Conservation (phyloP, 2,329 filamentous ascomycete genomes). For the Clarireedia sp. region DNA sequence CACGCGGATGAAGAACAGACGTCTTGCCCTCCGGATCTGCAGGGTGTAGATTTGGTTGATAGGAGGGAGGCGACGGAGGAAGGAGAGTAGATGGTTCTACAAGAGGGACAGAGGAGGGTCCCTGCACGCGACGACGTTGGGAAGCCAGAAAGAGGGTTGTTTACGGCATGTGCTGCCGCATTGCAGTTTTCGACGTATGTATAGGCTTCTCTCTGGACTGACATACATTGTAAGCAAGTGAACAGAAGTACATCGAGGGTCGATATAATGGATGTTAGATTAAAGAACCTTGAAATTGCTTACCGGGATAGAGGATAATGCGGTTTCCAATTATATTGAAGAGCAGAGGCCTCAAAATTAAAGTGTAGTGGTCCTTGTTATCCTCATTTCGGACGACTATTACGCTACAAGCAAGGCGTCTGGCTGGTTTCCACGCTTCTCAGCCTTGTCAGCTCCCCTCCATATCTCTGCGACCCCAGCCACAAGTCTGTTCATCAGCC, state of each 20-base stretch:
- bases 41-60: conserved; percentile 21
- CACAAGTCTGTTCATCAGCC: not conserved
- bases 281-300: not conserved
- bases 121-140: conserved; percentile 15
- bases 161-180: conserved; percentile 31
- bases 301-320: not conserved
- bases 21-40: conserved; percentile 20
- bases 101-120: conserved; percentile 5
- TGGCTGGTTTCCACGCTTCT: not conserved
- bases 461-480: not conserved
- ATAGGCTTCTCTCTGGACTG: not conserved
- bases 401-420: not conserved
- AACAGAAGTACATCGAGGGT: not conserved
- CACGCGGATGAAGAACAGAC: conserved; percentile 61
- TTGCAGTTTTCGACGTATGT: conserved; percentile 18
- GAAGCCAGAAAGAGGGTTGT: conserved; percentile 27
- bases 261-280: not conserved
- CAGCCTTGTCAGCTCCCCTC: not conserved
- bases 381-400: not conserved
- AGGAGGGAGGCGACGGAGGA: conserved; percentile 7
- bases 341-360: no score
- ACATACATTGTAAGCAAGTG: not conserved
- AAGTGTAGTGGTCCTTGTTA: not conserved
- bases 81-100: conserved; percentile 3
- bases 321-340: no score